phyloP scores from a whole-genome alignment of 257 asterid genomes.

The Solanum neorickii region DNA sequence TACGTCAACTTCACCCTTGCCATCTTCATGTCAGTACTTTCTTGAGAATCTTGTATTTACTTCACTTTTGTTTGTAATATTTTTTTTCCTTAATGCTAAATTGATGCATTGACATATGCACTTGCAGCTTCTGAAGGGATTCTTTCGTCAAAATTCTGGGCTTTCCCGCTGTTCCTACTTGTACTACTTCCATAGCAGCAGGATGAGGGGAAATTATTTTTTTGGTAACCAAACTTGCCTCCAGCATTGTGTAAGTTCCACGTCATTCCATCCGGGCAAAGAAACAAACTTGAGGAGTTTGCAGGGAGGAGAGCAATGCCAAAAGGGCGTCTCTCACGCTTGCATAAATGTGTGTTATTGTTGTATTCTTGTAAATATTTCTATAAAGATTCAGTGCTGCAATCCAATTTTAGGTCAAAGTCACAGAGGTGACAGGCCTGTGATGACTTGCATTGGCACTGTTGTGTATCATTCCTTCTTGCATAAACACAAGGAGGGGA shows the following conservation, averaged over 20 bases:
- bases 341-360: slow-evolving; percentile 31
- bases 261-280: neutral
- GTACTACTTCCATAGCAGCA: slow-evolving; percentile 24
- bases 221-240: neutral
- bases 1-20: slow-evolving; percentile 41
- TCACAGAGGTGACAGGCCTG: slow-evolving; percentile 83
- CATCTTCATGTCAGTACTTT: slow-evolving; percentile 61
- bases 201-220: slow-evolving; percentile 4
- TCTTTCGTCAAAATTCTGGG: slow-evolving; percentile 26
- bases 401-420: slow-evolving; percentile 73
- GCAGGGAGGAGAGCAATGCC: slow-evolving; percentile 33
- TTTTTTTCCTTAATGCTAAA: neutral
- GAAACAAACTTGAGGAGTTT: slow-evolving; percentile 18
- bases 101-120: slow-evolving; percentile 3
- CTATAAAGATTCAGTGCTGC: slow-evolving; percentile 23
- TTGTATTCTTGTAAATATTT: slow-evolving; percentile 57
- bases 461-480: slow-evolving; percentile 39
- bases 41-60: neutral
- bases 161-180: slow-evolving; percentile 21
- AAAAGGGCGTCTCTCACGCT: slow-evolving; percentile 28
- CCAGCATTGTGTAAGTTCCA: neutral
- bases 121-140: slow-evolving; percentile 55
- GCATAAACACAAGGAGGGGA: slow-evolving; percentile 24
- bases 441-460: slow-evolving; percentile 29
- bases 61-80: neutral